These are phyloP conservation scores for Peronospora destructor DNA, from an alignment of 352 stramenopile species.

Conservation along the genomic window DNA sequence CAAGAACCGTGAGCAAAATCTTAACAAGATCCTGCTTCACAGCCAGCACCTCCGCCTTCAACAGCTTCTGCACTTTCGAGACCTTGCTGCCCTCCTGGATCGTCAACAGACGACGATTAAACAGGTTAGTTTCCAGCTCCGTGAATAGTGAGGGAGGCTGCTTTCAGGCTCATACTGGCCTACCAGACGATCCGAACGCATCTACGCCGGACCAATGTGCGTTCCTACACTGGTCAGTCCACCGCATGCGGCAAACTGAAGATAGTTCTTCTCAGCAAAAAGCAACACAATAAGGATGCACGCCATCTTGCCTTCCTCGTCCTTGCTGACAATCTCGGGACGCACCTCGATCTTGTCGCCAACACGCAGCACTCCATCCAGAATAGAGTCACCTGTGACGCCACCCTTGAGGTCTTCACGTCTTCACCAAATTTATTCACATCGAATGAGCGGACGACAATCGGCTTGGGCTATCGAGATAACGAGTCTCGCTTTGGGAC, in stretches of 20 bases:
- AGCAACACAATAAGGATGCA: conserved; percentile 94
- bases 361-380: conserved; percentile 92
- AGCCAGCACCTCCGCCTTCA: conserved; percentile 93
- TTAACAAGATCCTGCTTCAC: conserved; percentile 98
- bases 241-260: conserved; percentile 98
- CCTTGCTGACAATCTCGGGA: conserved; percentile 98
- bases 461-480: conserved; percentile 89
- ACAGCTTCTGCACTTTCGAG: conserved; percentile 98
- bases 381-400: too few species aligned
- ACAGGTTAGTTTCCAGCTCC: conserved; percentile 97
- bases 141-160: conserved; percentile 99
- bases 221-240: conserved; percentile 99
- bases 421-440: conserved; percentile 99
- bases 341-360: conserved; percentile 99
- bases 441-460: conserved; percentile 99
- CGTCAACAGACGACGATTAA: conserved; percentile 98
- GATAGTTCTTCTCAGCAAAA: conserved; percentile 98
- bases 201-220: conserved; percentile 98
- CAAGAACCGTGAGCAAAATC: too few species aligned
- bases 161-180: conserved; percentile 96
- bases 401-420: conserved; percentile 94
- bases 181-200: conserved; percentile 97
- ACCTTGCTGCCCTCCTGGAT: conserved; percentile 98
- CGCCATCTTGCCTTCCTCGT: conserved; percentile 92
- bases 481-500: conserved; percentile 95